Conservation (phyloP, 768 basidiomycete genomes). For the Naematelia aurantialba region DNA sequence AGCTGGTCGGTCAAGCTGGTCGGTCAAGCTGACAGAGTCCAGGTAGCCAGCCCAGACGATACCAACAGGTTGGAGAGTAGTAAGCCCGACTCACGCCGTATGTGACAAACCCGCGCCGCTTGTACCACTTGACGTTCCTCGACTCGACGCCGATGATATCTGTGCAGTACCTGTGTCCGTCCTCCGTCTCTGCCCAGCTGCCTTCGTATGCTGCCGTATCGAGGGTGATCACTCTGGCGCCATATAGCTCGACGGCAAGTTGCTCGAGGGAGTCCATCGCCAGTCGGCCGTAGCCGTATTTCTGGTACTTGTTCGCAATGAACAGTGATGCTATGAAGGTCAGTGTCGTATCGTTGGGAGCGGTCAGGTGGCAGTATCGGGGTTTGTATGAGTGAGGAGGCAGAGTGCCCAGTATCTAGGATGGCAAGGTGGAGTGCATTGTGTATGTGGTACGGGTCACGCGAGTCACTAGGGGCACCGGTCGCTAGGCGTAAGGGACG, state of each 20-base stretch:
- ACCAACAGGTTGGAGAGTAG: no score
- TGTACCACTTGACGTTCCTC: conserved; percentile 6
- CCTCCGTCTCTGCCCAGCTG: background rate
- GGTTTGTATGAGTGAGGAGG: no score
- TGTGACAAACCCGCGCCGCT: conserved; percentile 2
- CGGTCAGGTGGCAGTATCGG: no score
- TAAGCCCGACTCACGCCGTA: conserved; percentile 12
- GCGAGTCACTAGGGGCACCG: no score
- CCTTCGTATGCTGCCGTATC: conserved; percentile 22
- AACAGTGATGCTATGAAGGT: conserved; percentile 41
- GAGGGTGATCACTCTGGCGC: conserved; percentile 21
- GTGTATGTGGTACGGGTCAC: no score
- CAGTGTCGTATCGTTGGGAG: no score
- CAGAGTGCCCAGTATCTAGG: no score
- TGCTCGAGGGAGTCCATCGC: conserved; percentile 26
- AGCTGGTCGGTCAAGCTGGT: no score
- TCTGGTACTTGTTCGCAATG: conserved; percentile 52
- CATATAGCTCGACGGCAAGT: conserved; percentile 13
- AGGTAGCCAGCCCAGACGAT: no score
- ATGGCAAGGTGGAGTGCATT: no score
- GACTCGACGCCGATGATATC: background rate
- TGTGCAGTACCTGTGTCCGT: background rate
- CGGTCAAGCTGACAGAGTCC: no score
- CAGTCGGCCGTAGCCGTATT: conserved; percentile 41
- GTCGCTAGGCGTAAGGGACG: no score